Evolutionary conservation across 2,329 filamentous ascomycete genomes (phyloP), one percentile per base, ranked within the genome.

Genomic region (Aspergillus pseudonomiae): DNA sequence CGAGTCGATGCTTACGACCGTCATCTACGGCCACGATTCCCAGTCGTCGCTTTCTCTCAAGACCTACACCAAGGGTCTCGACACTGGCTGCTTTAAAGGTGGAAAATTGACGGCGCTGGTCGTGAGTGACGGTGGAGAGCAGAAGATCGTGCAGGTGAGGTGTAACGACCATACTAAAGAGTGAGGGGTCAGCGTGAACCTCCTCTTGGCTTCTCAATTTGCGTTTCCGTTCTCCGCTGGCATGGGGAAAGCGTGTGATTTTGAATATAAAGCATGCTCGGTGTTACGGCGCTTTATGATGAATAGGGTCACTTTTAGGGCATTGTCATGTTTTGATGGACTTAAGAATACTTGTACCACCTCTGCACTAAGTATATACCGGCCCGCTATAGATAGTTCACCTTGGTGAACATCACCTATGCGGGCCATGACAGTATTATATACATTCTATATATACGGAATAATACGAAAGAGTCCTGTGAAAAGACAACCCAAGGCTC

Each of bases 1-100:
- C 5, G 62, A 65, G 16, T 67, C 74, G 28, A 60, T 74, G 28
- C 82, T 85, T 11, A 86, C 82, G 46, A 92, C 91, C 0, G 90
- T 96, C 46, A 84, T 96, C 62, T 97, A 96, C 77, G 94, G 94
- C 6, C 94, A 98, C 75, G 92, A 97, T 75, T 87, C 92, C 26
- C 89, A 89, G 71, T 80, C 80, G 3, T 93, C 93, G 0, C 84
- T 96, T 30, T 85, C 86, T 71, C 78, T 90, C 21, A 77, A 86
- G 57, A 83, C 85, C 56, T 96, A 92, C 77, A 91, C 90, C 4
- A 92, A 93, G 73, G 95, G 95, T 0, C 82, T 98, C 54, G 95
- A 98, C 77, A 91, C 91, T 0, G 90, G 89, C 0, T 98, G 95
- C 75, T 88, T 92, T 3, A 86, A 86, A 66, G 94, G 93, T 12